phyloP scores from a whole-genome alignment of 1,284 basidiomycete genomes.

The Farysia itapuensis region DNA sequence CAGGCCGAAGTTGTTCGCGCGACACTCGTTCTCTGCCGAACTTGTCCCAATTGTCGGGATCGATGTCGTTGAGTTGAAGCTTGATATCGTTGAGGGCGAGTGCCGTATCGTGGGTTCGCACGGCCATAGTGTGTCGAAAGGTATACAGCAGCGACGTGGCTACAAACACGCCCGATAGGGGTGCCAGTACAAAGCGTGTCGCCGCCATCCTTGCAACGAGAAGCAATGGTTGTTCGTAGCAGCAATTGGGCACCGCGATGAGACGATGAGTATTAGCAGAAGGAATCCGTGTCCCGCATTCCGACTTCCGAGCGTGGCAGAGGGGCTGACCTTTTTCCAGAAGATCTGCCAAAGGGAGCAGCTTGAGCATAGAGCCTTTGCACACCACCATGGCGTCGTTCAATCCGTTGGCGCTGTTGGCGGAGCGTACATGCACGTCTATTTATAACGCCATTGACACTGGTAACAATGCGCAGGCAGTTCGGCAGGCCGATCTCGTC shows the following conservation, averaged over 20 bases:
- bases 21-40: conserved; percentile 21
- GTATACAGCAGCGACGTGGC: conserved; percentile 40
- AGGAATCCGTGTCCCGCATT: too few species aligned
- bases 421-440: conserved; percentile 40
- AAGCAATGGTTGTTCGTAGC: too few species aligned
- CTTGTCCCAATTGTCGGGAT: conserved; percentile 42
- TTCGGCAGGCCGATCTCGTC: conserved; percentile 33
- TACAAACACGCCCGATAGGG: conserved; percentile 35
- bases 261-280: too few species aligned
- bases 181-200: conserved; percentile 26
- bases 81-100: conserved; percentile 27
- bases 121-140: conserved; percentile 36
- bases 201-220: conserved; percentile 35
- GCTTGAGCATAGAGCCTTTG: too few species aligned
- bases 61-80: conserved; percentile 35
- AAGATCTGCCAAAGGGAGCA: too few species aligned
- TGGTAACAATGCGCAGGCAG: conserved; percentile 28
- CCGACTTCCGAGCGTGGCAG: too few species aligned
- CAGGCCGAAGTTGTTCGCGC: conserved; percentile 20
- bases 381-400: too few species aligned
- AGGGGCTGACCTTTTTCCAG: too few species aligned
- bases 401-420: conserved; percentile 35
- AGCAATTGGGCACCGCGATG: too few species aligned
- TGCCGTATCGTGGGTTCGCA: conserved; percentile 34
- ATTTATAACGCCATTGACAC: conserved; percentile 47